Conservation (phyloP, 2,329 filamentous ascomycete species). For the Cladosporium sp. region DNA sequence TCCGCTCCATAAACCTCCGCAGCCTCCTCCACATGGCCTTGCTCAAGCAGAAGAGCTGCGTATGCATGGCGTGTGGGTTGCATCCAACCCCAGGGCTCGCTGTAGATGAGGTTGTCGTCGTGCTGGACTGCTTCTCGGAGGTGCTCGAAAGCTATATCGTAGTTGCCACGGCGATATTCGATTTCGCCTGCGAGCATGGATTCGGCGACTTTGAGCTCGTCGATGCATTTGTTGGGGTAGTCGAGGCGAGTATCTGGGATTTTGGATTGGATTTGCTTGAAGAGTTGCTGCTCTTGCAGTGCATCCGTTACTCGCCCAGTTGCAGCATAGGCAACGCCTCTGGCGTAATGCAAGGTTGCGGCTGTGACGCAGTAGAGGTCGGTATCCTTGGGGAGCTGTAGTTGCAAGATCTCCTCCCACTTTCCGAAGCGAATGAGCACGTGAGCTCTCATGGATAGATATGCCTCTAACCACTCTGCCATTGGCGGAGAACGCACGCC, state of each 20-base stretch:
- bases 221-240: constrained; percentile 63
- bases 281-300: constrained; percentile 46
- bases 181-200: constrained; percentile 71
- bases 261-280: constrained; percentile 34
- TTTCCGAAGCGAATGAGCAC: constrained; percentile 68
- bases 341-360: constrained; percentile 64
- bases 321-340: constrained; percentile 63
- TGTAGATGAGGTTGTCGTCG: constrained; percentile 62
- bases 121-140: constrained; percentile 54
- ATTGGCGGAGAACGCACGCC: constrained; percentile 64
- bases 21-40: constrained; percentile 43
- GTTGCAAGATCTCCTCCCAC: constrained; percentile 62
- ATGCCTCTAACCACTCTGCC: constrained; percentile 75
- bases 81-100: constrained; percentile 78
- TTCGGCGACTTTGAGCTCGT: constrained; percentile 57
- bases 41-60: constrained; percentile 64
- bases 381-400: constrained; percentile 55
- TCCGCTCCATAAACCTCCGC: constrained; percentile 36
- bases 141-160: constrained; percentile 54
- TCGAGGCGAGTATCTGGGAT: constrained; percentile 60
- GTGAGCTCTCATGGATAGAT: constrained; percentile 64
- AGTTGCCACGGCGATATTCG: constrained; percentile 61
- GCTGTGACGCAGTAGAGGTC: constrained; percentile 65
- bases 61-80: constrained; percentile 66
- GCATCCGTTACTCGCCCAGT: constrained; percentile 54